A percentile compares a stretch with the other conserved stretches of the same genome.
Evolutionary conservation across 768 basidiomycete genomes (phyloP).

Genomic region (Tulasnella calospora): DNA sequence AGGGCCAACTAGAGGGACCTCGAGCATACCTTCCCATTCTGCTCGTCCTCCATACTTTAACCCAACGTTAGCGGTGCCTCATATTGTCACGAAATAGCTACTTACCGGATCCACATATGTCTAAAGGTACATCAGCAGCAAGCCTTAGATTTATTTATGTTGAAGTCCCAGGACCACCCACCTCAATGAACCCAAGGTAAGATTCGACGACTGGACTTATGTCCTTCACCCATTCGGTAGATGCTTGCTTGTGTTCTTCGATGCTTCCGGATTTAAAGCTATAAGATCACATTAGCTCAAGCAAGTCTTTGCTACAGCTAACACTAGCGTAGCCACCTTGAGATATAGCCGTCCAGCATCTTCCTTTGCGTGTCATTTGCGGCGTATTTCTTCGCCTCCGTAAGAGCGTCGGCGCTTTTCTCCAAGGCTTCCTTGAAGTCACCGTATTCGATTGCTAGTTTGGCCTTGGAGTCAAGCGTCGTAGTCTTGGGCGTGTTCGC

Average conservation of each 20-base stretch:
- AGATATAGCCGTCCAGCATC: slow-evolving; percentile 74
- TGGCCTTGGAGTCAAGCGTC: slow-evolving; percentile 38
- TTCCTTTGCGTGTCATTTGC: slow-evolving; percentile 66
- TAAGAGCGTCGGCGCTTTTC: slow-evolving; percentile 52
- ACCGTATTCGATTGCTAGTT: slow-evolving; percentile 65
- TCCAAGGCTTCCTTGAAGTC: slow-evolving; percentile 60
- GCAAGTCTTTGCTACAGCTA: background rate
- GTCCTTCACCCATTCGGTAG: slow-evolving; percentile 79
- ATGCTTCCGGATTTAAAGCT: slow-evolving; percentile 78
- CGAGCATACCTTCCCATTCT: slow-evolving; percentile 74
- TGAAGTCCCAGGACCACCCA: background rate
- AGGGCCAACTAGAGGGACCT: background rate
- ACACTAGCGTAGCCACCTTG: slow-evolving; percentile 50
- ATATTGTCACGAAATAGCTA: background rate
- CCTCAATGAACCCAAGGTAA: slow-evolving; percentile 78
- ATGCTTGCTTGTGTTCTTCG: slow-evolving; percentile 71
- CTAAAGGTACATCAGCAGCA: slow-evolving; percentile 25
- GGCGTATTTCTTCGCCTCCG: slow-evolving; percentile 67
- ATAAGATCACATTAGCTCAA: background rate
- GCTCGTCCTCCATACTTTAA: slow-evolving; percentile 69
- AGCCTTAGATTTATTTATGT: background rate
- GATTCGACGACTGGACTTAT: slow-evolving; percentile 82
- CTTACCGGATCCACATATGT: slow-evolving; percentile 71
- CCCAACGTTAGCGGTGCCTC: background rate
- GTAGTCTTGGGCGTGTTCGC: slow-evolving; percentile 46